Base-by-base conservation (phyloP, 2,329 filamentous ascomycete species). In the Colletotrichum spaethianum region DNA sequence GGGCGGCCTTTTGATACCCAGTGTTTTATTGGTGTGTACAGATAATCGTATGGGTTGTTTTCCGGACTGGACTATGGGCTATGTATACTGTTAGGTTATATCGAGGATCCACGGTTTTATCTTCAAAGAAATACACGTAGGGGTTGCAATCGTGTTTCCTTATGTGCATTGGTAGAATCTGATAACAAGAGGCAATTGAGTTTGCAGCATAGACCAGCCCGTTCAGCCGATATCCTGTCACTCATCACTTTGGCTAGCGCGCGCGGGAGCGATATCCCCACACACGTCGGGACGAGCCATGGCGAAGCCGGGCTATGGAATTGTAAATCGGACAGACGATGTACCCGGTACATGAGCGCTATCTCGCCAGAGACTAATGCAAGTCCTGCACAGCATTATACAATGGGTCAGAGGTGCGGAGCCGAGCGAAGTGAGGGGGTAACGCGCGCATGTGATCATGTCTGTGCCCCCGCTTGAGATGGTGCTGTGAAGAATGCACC, bases 291-390 rank as follows among this genome's bases (percentile, higher is more conserved):
- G 61, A 70, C 53, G 67, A 70, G 61, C 67, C 61, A 57, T 52
- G 61, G 40, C 50, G 40, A 50, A 38, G 36, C 33, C 46, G 38
- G 62, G 31, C 46, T 40, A 33, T 28, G 48, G 14, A 18, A 31
- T 53, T 11, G 48, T 40, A 11, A 18, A 42, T 63, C 33, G 31
- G 48, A 53, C 61, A 63, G 61, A 14, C 12, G 26, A 71, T 42
- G 63, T 67, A 67, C 33, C 56, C 4, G 68, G 57, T 72, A 72
- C 69, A 56, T 66, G 2, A 33, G 42, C 46, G 48, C 70, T 70
- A 72, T 70, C 67, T 38, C 8, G 40, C 53, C 20, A 36, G n/a
- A 42, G 50, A 42, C 63, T 67, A 48, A 67, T 70, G 67, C 63
- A 67, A 26, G 23, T 18, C n/a, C n/a, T 50, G 36, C 48, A 53